Evolutionary conservation across 345 rosid genomes (phyloP).

Genomic region (Hypericum androsaemum): DNA sequence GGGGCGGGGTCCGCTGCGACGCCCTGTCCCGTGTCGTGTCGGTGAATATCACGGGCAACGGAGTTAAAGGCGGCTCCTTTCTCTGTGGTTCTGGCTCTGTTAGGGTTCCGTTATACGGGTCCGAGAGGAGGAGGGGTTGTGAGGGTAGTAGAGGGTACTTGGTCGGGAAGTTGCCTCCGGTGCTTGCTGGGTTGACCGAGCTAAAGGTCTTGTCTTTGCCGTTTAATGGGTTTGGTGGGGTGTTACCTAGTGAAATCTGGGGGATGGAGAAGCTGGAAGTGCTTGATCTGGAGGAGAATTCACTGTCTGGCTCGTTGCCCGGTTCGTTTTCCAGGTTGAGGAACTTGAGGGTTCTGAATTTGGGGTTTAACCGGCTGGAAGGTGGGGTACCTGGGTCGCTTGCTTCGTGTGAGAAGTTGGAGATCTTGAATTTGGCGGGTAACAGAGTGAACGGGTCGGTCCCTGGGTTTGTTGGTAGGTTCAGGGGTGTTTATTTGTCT

Average conservation of each 20-base stretch:
- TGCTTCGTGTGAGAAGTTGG: conserved; percentile 28
- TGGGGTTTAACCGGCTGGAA: conserved; percentile 56
- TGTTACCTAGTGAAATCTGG: conserved; percentile 64
- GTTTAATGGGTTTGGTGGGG: conserved; percentile 58
- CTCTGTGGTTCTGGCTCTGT: conserved; percentile 43
- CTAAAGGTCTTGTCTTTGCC: conserved; percentile 73
- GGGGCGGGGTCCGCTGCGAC: conserved; percentile 70
- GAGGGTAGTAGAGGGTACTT: conserved; percentile 37
- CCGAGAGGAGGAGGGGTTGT: conserved; percentile 60
- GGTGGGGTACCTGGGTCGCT: conserved; percentile 57
- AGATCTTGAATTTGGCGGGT: conserved; percentile 66
- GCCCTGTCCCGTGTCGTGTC: conserved; percentile 45
- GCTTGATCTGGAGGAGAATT: conserved; percentile 84
- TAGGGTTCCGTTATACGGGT: conserved; percentile 59
- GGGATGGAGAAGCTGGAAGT: conserved; percentile 68
- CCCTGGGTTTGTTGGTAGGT: conserved; percentile 56
- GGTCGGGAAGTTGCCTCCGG: conserved; percentile 46
- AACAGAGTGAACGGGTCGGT: conserved; percentile 61
- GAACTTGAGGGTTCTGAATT: conserved; percentile 57
- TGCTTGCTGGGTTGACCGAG: conserved; percentile 41
- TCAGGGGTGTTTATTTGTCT: conserved; percentile 51
- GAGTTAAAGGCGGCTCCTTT: conserved; percentile 20
- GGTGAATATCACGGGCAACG: conserved; percentile 57
- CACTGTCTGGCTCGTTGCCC: conserved; percentile 42
- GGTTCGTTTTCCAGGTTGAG: conserved; percentile 34